Conservation (phyloP, 768 basidiomycete genomes). For the Termitomyces sp. region DNA sequence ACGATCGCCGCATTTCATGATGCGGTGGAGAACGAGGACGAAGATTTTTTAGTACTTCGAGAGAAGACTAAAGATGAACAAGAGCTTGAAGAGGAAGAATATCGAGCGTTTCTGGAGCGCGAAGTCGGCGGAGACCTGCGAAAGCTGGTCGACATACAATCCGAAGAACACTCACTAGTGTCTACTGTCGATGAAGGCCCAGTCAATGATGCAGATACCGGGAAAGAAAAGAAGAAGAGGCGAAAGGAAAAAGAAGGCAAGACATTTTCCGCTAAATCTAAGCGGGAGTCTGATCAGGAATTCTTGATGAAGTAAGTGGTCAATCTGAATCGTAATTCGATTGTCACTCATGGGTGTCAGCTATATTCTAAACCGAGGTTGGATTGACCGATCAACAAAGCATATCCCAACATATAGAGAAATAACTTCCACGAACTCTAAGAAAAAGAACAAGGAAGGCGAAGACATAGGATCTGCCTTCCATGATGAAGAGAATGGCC, state of each 20-base stretch:
- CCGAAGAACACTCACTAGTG: constrained; percentile 2
- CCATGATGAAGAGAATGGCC: constrained; percentile 14
- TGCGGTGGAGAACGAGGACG: constrained; percentile 29
- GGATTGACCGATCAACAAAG: constrained; percentile 77
- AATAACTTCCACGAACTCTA: constrained; percentile 43
- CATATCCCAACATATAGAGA: constrained; percentile 85
- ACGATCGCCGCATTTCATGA: constrained; percentile 80
- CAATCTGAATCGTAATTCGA: neutral
- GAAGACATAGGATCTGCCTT: constrained; percentile 17
- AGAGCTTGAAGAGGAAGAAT: constrained; percentile 80
- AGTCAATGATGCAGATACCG: constrained; percentile 29
- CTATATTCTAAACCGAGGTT: constrained; percentile 95
- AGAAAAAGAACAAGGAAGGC: constrained; percentile 22
- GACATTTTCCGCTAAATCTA: constrained; percentile 29
- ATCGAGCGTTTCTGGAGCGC: constrained; percentile 72
- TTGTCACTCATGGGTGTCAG: constrained; percentile 30
- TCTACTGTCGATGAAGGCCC: constrained; percentile 16
- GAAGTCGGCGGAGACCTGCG: constrained; percentile 76
- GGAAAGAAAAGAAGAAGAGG: constrained; percentile 38
- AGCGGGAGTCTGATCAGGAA: constrained; percentile 71
- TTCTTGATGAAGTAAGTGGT: constrained; percentile 81
- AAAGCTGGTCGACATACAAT: constrained; percentile 57
- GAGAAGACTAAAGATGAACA: constrained; percentile 76
- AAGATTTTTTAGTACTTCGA: constrained; percentile 59
- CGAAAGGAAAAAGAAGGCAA: constrained; percentile 28